Evolutionary conservation across 768 basidiomycete species (phyloP), one percentile per base, ranked within the genome.

Genomic region (Psilocybe azurescens): DNA sequence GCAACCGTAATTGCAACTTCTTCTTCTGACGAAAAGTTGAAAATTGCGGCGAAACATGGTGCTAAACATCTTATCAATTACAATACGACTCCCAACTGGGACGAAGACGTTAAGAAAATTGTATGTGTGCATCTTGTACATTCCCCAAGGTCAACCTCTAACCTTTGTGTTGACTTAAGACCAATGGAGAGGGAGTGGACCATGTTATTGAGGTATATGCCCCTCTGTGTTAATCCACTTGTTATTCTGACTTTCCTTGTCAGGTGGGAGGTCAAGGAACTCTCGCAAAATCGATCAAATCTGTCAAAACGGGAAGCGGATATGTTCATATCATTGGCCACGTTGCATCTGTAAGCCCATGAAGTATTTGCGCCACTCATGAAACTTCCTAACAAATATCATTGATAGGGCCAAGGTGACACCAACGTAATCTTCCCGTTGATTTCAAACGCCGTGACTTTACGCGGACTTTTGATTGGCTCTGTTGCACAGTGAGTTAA

Each of bases 1-100:
- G 88, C 88, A 2, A 82, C 74, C 1, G 87, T 89, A 60, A 88
- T 91, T 65, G 79, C 81, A 29, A 90, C 89, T 0, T 89, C 88
- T 0, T 89, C 87, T 0, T 86, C 86, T 0, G 86, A 89, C 65
- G 79, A 81, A 51, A 91, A 91, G 66, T 77, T 89, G 14, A 77
- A 82, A 61, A 63, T 82, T 30, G 86, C 80, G 8, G 73, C 76
- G 49, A 79, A 78, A 48, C 79, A 88, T 18, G 87, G 89, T 20
- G 82, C 79, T 13, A 79, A 82, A 16, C 76, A 87, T 59, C 64
- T 83, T 20, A 86, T 90, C 75, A 89, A 90, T 73, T 90, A 90
- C 71, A 84, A 79, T 62, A 82, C 72, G 61, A 79, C 75, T 1
- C 82, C 84, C 0, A 70, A 87, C 33, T 90, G 89, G 89, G 83